Conservation (phyloP, 352 stramenopile genomes). For the Pythium brachiatum region DNA sequence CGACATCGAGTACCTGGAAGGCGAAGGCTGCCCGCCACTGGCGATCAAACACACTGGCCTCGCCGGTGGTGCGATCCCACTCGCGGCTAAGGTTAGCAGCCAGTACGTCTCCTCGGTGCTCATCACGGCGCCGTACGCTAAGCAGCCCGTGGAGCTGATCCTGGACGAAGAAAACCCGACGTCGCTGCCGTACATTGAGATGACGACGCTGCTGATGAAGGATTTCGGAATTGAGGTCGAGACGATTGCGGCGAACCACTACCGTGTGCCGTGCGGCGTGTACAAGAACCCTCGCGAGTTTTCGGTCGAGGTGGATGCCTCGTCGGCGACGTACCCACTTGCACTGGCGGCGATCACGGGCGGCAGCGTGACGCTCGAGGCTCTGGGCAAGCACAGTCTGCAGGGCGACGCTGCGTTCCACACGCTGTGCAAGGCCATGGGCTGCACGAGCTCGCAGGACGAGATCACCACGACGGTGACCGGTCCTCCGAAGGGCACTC, state of each 20-base stretch:
- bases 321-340: conserved; percentile 96
- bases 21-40: conserved; percentile 70
- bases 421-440: conserved; percentile 74
- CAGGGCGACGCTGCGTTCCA: conserved; percentile 97
- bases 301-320: conserved; percentile 95
- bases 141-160: conserved; percentile 75
- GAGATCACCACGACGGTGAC: conserved; percentile 63
- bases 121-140: conserved; percentile 91
- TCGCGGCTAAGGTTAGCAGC: conserved; percentile 93
- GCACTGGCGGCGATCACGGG: conserved; percentile 96
- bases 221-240: conserved; percentile 94
- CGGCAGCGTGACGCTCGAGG: conserved; percentile 91
- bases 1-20: conserved; percentile 65
- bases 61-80: conserved; percentile 63
- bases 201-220: conserved; percentile 95
- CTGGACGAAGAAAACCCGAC: conserved; percentile 96
- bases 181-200: conserved; percentile 95
- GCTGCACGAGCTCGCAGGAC: conserved; percentile 65
- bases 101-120: conserved; percentile 97
- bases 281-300: conserved; percentile 70
- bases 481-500: conserved; percentile 72
- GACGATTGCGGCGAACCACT: conserved; percentile 80
- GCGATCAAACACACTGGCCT: conserved; percentile 73
- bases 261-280: conserved; percentile 65
- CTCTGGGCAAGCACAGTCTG: conserved; percentile 92